These are phyloP conservation scores for Paraphaeosphaeria minitans DNA, from an alignment of 2,329 filamentous ascomycete species.

Conservation along the genomic window DNA sequence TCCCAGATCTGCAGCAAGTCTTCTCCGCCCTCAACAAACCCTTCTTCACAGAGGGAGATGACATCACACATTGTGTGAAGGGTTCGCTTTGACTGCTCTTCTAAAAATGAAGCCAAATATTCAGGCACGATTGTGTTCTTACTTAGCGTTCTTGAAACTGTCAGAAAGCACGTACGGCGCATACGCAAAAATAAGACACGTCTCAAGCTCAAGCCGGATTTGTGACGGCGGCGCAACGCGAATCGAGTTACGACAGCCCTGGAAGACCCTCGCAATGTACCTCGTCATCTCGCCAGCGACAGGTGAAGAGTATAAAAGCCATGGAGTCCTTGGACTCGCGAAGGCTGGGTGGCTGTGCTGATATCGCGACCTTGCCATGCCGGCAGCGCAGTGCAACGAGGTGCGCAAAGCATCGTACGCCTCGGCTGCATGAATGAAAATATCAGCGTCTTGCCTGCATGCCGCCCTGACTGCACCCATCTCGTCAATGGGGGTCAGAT, in stretches of 20 bases:
- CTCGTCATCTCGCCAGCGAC: neutral
- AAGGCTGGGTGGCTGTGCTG: neutral
- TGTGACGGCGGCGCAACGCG: neutral
- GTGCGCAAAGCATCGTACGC: neutral
- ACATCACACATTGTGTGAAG: neutral
- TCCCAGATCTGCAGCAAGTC: neutral
- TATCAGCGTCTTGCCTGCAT: neutral
- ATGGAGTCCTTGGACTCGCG: neutral
- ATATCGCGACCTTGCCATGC: neutral
- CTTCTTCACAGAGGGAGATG: neutral
- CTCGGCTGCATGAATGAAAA: neutral
- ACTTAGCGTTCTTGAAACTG: neutral
- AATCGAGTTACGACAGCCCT: neutral
- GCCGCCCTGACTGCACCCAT: neutral
- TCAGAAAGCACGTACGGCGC: neutral
- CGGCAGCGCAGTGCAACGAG: neutral
- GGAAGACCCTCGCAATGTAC: neutral
- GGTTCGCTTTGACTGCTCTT: neutral
- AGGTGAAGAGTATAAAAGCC: neutral
- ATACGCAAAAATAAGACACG: neutral
- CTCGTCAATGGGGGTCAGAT: neutral
- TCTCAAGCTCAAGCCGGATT: neutral
- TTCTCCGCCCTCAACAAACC: neutral
- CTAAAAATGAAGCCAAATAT: neutral
- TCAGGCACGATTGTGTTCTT: neutral